Percentiles rank a stretch among this genome's conserved stretches.
phyloP scores from a whole-genome alignment of 1,284 basidiomycete species.

The Boletus sp. region DNA sequence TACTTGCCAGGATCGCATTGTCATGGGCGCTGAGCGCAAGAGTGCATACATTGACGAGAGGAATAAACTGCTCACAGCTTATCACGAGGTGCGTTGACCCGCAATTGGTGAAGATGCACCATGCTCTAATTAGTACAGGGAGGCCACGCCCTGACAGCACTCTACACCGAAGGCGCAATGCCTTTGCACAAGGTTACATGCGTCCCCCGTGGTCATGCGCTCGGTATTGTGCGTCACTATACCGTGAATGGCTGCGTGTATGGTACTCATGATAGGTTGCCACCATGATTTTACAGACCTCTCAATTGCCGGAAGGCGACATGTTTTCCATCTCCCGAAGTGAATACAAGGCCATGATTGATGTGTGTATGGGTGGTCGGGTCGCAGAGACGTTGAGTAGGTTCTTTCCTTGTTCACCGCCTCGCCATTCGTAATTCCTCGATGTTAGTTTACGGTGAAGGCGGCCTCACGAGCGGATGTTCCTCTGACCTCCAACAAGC shows the following conservation, averaged over 20 bases:
- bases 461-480: conserved; percentile 89
- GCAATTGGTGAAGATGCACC: background rate
- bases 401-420: conserved; percentile 21
- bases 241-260: background rate
- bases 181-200: conserved; percentile 96
- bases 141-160: conserved; percentile 87
- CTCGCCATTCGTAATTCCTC: conserved; percentile 2
- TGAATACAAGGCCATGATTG: conserved; percentile 77
- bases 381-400: conserved; percentile 88
- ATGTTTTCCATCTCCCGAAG: conserved; percentile 67
- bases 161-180: conserved; percentile 92
- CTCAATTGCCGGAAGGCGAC: conserved; percentile 84
- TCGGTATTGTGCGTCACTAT: conserved; percentile 70
- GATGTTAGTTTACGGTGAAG: conserved; percentile 75
- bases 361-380: conserved; percentile 90
- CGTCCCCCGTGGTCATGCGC: conserved; percentile 88
- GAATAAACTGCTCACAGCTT: conserved; percentile 85
- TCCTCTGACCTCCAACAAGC: conserved; percentile 82
- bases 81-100: conserved; percentile 71
- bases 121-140: conserved; percentile 49
- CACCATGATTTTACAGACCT: conserved; percentile 54
- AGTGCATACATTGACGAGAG: conserved; percentile 85
- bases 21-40: conserved; percentile 93
- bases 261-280: conserved; percentile 10
- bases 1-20: conserved; percentile 71